These are phyloP conservation scores for Cinnamomum micranthum DNA, from an alignment of 164 flowering plant genomes.

Conservation along the genomic window DNA sequence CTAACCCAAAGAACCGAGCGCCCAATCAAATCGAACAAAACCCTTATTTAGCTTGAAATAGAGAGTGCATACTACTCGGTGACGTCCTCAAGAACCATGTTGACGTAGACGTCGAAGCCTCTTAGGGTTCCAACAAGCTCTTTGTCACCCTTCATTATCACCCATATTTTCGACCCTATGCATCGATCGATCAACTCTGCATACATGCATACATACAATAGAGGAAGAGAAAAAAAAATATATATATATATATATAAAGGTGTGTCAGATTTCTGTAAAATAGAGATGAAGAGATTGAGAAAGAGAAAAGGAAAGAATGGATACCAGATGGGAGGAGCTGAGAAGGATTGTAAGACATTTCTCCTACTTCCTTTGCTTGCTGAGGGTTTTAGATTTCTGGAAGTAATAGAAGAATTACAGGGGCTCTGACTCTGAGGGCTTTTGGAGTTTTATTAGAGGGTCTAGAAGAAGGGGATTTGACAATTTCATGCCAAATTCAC, in stretches of 20 bases:
- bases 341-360: conserved; percentile 74
- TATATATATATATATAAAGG: too few species aligned
- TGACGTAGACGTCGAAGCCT: conserved; percentile 94
- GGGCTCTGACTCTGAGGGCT: too few species aligned
- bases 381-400: not conserved
- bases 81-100: conserved; percentile 99
- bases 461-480: too few species aligned
- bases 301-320: not conserved
- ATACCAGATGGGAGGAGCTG: conserved; percentile 65
- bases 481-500: too few species aligned
- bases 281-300: not conserved
- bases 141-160: conserved; percentile 98
- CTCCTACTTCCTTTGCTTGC: not conserved
- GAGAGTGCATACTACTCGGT: conserved; percentile 74
- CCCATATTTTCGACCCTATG: conserved; percentile 97
- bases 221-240: too few species aligned
- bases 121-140: conserved; percentile 93
- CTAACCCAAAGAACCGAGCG: too few species aligned
- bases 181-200: conserved; percentile 96
- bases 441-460: too few species aligned
- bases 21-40: not conserved
- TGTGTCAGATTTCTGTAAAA: too few species aligned
- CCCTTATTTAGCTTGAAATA: not conserved
- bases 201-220: too few species aligned
- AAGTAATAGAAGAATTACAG: too few species aligned